Base-by-base conservation (phyloP, 2,329 filamentous ascomycete genomes). In the Alternaria conjuncta region DNA sequence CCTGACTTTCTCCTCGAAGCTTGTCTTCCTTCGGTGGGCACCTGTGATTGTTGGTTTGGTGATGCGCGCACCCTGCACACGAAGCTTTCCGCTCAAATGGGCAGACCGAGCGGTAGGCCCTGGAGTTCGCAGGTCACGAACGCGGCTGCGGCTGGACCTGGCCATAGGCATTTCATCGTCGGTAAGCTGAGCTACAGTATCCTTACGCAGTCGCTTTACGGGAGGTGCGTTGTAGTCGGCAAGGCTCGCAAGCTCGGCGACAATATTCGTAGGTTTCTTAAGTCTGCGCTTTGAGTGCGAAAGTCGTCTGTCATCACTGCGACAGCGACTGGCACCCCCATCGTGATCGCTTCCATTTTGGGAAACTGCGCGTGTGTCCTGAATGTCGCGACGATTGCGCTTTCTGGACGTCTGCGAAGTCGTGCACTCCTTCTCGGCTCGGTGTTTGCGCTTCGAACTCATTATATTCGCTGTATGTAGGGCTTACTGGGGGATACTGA, bases 181-280 rank as follows among this genome's bases (percentile, higher is more conserved):
- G 25, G n/a, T 30, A 20, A 30, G 15, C 7, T 18, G 20, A 18
- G 32, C 9, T 20, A 3, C 12, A 6, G 10, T 9, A 36, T 41
- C 13, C 21, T 0, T 45, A 0, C 36, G 23, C 1, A 49, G n/a
- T 12, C 23, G 36, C 25, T n/a, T n/a, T 2, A 36, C 57, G n/a
- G 56, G 61, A 11, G 61, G 50, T n/a, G 46, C 30, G 12, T 63
- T 51, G 32, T 32, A 55, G 61, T 63, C 61, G 13, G 61, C 61
- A 18, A 63, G 55, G 25, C 47, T 51, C 0, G 56, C 56, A 12
- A 63, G 13, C 51, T 63, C 61, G 3, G 61, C 61, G 6, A 2
- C 43, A 3, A 63, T 45, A 11, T 45, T 45, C 18, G 43, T 21
- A 2, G 43, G 18, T 11, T 45, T 45, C 43, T 45, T 45, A 45